These are phyloP conservation scores for Phaeotremella skinneri DNA, from an alignment of 768 basidiomycete species.

Conservation along the genomic window DNA sequence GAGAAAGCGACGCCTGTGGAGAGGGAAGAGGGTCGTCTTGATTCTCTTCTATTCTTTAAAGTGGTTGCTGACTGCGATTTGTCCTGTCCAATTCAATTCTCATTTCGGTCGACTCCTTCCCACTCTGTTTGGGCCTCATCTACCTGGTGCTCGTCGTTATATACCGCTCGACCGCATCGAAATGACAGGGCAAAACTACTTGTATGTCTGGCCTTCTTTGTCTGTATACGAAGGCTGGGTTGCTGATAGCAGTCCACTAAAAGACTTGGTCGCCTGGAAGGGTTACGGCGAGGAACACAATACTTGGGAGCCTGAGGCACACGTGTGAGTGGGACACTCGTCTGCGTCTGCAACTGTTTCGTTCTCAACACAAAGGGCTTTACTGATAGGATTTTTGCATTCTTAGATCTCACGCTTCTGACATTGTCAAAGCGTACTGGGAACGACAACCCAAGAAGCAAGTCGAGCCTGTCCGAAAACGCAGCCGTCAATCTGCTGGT, in stretches of 20 bases:
- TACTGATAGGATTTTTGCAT: too few relatives aligned
- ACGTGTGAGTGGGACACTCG: conserved; percentile 36
- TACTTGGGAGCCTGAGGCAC: conserved; percentile 47
- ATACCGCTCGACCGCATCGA: too few relatives aligned
- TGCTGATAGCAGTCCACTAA: not conserved
- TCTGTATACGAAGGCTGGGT: not conserved
- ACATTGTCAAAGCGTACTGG: conserved; percentile 43
- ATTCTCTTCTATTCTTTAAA: too few relatives aligned
- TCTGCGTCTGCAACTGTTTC: not conserved
- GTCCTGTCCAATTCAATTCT: too few relatives aligned
- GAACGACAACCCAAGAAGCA: conserved; percentile 26
- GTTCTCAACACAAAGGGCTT: not conserved
- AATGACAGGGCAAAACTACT: conserved; percentile 21
- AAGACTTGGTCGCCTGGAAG: conserved; percentile 50
- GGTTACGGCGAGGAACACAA: conserved; percentile 49
- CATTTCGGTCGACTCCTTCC: too few relatives aligned
- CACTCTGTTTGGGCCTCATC: too few relatives aligned
- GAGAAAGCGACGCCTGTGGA: too few relatives aligned
- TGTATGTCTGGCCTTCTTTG: conserved; percentile 20
- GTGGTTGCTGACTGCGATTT: too few relatives aligned
- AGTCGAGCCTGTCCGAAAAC: conserved; percentile 16
- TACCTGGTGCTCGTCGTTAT: too few relatives aligned
- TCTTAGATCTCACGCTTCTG: conserved; percentile 30
- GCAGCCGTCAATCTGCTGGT: conserved; percentile 4
- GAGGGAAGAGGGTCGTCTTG: too few relatives aligned